Percentiles rank a stretch among this genome's conserved stretches.
Evolutionary conservation across 352 stramenopile species (phyloP).

Genomic region (Phytophthora litchii): DNA sequence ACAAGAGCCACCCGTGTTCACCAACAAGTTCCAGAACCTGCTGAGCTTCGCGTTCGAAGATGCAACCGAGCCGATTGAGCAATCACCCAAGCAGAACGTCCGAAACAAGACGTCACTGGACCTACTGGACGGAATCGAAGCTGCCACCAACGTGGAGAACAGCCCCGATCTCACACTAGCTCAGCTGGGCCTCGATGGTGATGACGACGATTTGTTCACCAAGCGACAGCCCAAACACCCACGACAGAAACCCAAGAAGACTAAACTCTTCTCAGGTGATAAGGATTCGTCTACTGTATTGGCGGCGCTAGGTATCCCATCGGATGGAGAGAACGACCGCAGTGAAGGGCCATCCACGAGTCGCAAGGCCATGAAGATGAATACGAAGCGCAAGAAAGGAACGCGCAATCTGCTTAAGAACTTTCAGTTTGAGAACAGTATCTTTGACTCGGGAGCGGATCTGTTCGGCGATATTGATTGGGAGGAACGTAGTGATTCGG

Average conservation of each 20-base stretch:
- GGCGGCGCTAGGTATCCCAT: conserved; percentile 37
- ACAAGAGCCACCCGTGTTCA: conserved; percentile 57
- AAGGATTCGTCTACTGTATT: conserved; percentile 41
- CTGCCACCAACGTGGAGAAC: conserved; percentile 24
- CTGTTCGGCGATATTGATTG: conserved; percentile 84
- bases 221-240: conserved; percentile 49
- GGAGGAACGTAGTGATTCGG: conserved; percentile 52
- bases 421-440: conserved; percentile 89
- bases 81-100: conserved; percentile 11
- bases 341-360: conserved; percentile 8
- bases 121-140: conserved; percentile 36
- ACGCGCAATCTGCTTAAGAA: conserved; percentile 73
- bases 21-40: conserved; percentile 88
- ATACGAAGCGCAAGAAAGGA: conserved; percentile 77
- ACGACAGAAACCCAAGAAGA: conserved; percentile 43
- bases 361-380: conserved; percentile 69
- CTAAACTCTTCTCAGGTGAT: conserved; percentile 40
- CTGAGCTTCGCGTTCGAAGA: conserved; percentile 76
- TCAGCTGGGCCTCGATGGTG: conserved; percentile 47
- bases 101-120: conserved; percentile 13
- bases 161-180: conserved; percentile 47
- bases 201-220: conserved; percentile 28
- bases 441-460: conserved; percentile 71
- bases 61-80: conserved; percentile 16
- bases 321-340: conserved; percentile 21